Conservation (phyloP, 345 rosid species). For the Acer negundo region DNA sequence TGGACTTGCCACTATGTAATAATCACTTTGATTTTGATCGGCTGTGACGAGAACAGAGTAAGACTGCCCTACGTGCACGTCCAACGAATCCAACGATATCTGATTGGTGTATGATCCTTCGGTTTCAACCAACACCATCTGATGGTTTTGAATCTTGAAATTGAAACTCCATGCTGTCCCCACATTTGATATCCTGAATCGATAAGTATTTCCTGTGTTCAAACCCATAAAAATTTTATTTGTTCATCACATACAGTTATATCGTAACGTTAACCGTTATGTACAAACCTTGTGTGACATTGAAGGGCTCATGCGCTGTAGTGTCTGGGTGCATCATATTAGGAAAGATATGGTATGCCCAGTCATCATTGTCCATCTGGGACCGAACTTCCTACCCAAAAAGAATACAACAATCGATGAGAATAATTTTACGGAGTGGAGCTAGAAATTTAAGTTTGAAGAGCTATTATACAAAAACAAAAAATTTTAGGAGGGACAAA, state of each 20-base stretch:
- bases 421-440: too few relatives aligned
- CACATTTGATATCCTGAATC: constrained; percentile 62
- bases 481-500: too few relatives aligned
- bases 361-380: not conserved
- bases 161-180: constrained; percentile 54
- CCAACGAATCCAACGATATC: constrained; percentile 43
- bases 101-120: constrained; percentile 67
- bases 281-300: constrained; percentile 33
- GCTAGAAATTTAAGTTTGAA: too few relatives aligned
- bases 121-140: constrained; percentile 58
- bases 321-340: constrained; percentile 17
- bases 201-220: constrained; percentile 45
- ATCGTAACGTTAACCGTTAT: too few relatives aligned
- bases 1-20: constrained; percentile 57
- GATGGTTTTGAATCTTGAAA: constrained; percentile 49
- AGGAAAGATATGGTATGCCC: constrained; percentile 19
- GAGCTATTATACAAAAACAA: too few relatives aligned
- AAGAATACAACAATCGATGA: not conserved
- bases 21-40: constrained; percentile 41
- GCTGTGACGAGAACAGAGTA: constrained; percentile 67
- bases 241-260: not conserved
- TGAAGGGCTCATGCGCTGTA: constrained; percentile 25
- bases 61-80: constrained; percentile 66
- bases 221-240: too few relatives aligned
- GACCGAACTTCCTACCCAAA: constrained; percentile 16